Conservation (phyloP, 2,329 filamentous ascomycete genomes). For the Pseudogymnoascus sp. region DNA sequence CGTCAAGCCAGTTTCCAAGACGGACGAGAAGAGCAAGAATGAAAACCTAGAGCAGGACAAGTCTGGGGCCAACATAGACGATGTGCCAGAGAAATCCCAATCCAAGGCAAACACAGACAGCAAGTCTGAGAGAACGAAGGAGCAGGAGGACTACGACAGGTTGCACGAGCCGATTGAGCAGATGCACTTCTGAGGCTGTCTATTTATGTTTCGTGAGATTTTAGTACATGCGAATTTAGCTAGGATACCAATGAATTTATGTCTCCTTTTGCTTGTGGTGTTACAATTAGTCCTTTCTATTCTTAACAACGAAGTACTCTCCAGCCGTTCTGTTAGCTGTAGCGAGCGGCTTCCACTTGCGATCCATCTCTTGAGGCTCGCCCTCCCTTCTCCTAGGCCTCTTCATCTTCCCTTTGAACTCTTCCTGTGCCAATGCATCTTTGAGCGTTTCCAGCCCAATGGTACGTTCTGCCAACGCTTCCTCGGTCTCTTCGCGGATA, state of each 20-base stretch:
- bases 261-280: slow-evolving; percentile 1
- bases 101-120: background rate
- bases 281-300: slow-evolving; percentile 18
- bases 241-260: slow-evolving; percentile 8
- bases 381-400: slow-evolving; percentile 21
- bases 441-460: slow-evolving; percentile 51
- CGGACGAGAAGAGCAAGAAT: slow-evolving; percentile 15
- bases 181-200: slow-evolving; percentile 14
- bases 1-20: background rate
- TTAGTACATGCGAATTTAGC: slow-evolving; percentile 2
- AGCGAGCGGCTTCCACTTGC: slow-evolving; percentile 24
- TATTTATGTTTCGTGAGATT: background rate
- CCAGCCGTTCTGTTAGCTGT: slow-evolving; percentile 27
- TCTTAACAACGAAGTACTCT: slow-evolving; percentile 30
- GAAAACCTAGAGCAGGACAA: slow-evolving; percentile 18
- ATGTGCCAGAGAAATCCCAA: background rate
- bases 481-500: slow-evolving; percentile 69
- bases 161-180: slow-evolving; percentile 21
- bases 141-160: slow-evolving; percentile 27
- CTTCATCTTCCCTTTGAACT: slow-evolving; percentile 41
- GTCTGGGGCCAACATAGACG: background rate
- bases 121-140: slow-evolving; percentile 9
- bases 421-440: slow-evolving; percentile 51
- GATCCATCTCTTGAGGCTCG: background rate
- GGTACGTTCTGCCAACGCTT: slow-evolving; percentile 46